Conservation (phyloP, 2,329 filamentous ascomycete genomes). For the Ophiostoma pallidulum region DNA sequence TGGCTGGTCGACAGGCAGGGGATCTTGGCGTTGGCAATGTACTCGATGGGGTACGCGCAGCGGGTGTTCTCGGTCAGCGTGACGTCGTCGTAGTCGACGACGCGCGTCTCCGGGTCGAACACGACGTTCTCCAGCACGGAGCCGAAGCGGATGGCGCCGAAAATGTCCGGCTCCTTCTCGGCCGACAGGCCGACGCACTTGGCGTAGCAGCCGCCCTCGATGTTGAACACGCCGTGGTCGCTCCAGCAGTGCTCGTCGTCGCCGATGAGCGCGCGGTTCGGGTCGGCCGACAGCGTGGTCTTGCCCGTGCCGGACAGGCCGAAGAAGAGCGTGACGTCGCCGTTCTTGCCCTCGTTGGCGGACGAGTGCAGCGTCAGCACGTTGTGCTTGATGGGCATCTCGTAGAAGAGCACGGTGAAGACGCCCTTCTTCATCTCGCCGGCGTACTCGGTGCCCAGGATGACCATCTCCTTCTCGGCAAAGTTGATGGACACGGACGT, state of each 20-base stretch:
- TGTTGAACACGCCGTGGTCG: conserved; percentile 96
- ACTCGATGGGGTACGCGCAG: conserved; percentile 91
- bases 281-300: conserved; percentile 94
- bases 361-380: conserved; percentile 97
- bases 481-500: conserved; percentile 99
- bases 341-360: conserved; percentile 88
- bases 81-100: conserved; percentile 90
- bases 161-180: conserved; percentile 99
- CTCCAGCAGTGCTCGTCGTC: conserved; percentile 99
- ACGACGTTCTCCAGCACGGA: conserved; percentile 98
- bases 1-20: conserved; percentile 81
- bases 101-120: conserved; percentile 80
- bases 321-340: conserved; percentile 98
- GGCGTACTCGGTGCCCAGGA: conserved; percentile 96
- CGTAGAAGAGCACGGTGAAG: conserved; percentile 99
- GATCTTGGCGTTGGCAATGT: conserved; percentile 98
- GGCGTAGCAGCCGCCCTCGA: conserved; percentile 98
- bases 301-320: conserved; percentile 97
- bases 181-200: conserved; percentile 96
- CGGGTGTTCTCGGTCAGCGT: conserved; percentile 98
- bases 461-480: conserved; percentile 99
- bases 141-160: conserved; percentile 88
- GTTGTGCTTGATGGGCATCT: conserved; percentile 99
- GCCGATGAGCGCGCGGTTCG: conserved; percentile 90
- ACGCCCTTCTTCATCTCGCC: conserved; percentile 98